phyloP scores from a whole-genome alignment of 2,329 filamentous ascomycete species.

The Sclerotinia minor region DNA sequence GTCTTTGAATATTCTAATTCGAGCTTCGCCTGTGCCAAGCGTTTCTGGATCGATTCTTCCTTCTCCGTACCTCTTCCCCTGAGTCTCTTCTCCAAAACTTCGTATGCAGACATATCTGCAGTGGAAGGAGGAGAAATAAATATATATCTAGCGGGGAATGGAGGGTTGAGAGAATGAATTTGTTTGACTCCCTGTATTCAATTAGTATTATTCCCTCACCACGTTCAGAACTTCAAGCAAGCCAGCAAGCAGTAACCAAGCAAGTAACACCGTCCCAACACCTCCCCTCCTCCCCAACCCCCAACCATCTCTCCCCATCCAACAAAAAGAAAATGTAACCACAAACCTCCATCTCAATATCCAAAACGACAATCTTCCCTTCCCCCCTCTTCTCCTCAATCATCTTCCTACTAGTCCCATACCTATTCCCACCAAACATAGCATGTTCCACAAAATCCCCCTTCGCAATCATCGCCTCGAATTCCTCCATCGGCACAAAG shows the following conservation, averaged over 20 bases:
- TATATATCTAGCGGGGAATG: slow-evolving; percentile 68
- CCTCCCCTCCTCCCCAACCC: no score
- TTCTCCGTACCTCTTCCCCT: slow-evolving; percentile 76
- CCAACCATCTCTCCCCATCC: no score
- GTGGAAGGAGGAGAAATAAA: slow-evolving; percentile 78
- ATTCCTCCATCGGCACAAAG: slow-evolving; percentile 67
- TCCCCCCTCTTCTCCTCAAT: slow-evolving; percentile 69
- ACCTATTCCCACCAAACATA: slow-evolving; percentile 80
- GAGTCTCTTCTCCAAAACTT: slow-evolving; percentile 71
- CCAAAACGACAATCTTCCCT: slow-evolving; percentile 76
- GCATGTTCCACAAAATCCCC: slow-evolving; percentile 83
- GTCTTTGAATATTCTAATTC: slow-evolving; percentile 74
- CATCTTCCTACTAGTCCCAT: slow-evolving; percentile 80
- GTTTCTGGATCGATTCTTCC: slow-evolving; percentile 68
- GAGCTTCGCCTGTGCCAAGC: slow-evolving; percentile 68
- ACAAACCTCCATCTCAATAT: slow-evolving; percentile 92
- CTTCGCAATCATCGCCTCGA: slow-evolving; percentile 65
- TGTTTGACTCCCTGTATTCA: slow-evolving; percentile 78
- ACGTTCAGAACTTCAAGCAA: not conserved
- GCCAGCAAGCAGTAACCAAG: not conserved
- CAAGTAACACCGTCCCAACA: no score
- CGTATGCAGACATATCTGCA: slow-evolving; percentile 43
- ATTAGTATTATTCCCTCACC: not conserved
- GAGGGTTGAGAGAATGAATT: slow-evolving; percentile 59
- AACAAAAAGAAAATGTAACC: not conserved